Conservation (phyloP, 2,329 filamentous ascomycete genomes). For the Atkinsonella hypoxylon region DNA sequence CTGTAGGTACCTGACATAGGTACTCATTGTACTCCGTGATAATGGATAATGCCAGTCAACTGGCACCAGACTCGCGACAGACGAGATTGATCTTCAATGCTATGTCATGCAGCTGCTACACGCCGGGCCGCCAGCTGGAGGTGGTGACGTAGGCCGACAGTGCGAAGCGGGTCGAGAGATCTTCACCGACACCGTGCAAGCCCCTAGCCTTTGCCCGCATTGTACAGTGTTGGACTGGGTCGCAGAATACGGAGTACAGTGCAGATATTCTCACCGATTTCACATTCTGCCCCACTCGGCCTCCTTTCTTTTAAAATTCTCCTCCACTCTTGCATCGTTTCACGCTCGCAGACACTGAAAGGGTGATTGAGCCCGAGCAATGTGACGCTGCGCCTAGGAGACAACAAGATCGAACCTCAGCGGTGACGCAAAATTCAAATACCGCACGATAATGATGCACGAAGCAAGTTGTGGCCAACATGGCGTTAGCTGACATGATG, state of each 20-base stretch:
- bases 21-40: neutral
- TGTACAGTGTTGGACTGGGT: conserved; percentile 3
- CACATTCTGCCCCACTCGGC: neutral
- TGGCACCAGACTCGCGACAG: neutral
- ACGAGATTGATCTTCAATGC: too few species aligned
- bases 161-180: neutral
- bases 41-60: neutral
- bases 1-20: neutral
- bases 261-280: too few species aligned
- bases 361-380: neutral
- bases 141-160: conserved; percentile 7
- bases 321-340: neutral
- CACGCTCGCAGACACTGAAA: neutral
- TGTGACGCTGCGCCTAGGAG: neutral
- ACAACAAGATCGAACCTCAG: neutral
- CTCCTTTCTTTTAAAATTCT: neutral
- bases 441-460: neutral
- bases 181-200: neutral
- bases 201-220: neutral
- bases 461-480: neutral
- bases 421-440: neutral
- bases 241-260: too few species aligned
- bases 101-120: neutral
- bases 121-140: neutral
- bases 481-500: neutral